Base-by-base conservation (phyloP, 768 basidiomycete species). In the Rhizopogon rudus region DNA sequence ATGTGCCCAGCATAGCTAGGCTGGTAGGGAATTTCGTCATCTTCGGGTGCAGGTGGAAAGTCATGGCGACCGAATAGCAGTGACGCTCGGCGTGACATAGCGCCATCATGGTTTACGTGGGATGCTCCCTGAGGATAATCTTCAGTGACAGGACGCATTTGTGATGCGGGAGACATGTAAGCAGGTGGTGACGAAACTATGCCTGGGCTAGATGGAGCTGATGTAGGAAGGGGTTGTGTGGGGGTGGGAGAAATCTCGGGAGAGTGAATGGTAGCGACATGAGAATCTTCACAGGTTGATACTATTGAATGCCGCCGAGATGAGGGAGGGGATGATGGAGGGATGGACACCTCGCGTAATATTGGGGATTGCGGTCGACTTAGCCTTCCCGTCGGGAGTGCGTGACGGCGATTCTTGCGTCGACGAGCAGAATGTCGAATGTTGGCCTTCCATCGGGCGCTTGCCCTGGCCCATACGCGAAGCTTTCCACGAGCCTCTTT, bases 361-460 rank as follows among this genome's bases (percentile, higher is more conserved):
- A 52, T 44, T 5, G 66, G 68, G 35, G 66, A 70, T 54, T 16
- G 54, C 5, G 66, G 51, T 43, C 57, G 63, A 57, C 45, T 44
- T 40, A 5, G 9, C 17, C 28, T 20, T 12, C 58, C 51, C 44
- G 60, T 20, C 16, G 17, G 29, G 7, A 37, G 2, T 8, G 13
- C 44, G 5, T 20, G 44, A 3, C 56, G 49, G 52, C 41, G 62
- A 44, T 58, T 67, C 42, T 78, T 76, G 54, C 88, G 76, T 48
- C 82, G 81, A 39, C 86, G 80, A 7, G 82, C 81, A n/a, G 80
- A 72, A 54, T 80, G 75, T 28, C 82, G 81, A 9, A 81, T 77
- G 51, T 84, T 83, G 3, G 79, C 81, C 59, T 76, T 82, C 88
- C 88, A 91, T 43, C 85, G 78, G 7, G 82, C 82, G 1, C 80